Evolutionary conservation across 148 eudicot species (phyloP).

Genomic region (Bassia scoparia): DNA sequence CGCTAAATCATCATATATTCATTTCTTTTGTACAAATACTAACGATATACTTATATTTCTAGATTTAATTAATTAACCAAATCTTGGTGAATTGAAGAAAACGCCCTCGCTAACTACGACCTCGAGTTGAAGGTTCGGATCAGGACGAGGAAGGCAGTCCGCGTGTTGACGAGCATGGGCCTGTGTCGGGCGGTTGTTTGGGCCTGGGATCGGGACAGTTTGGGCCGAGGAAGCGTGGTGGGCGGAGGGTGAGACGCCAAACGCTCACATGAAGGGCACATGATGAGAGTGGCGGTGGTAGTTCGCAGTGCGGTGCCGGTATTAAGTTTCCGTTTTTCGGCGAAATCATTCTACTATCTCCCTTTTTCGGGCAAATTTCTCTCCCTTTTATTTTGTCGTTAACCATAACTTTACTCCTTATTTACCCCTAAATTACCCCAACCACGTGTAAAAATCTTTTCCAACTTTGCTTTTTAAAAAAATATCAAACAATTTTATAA

Average conservation of each 20-base stretch:
- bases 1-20: constrained; percentile 10
- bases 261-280: constrained; percentile 81
- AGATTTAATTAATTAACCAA: constrained; percentile 12
- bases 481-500: too few relatives aligned
- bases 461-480: too few relatives aligned
- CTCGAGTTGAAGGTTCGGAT: constrained; percentile 36
- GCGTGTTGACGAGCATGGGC: constrained; percentile 44
- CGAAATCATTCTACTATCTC: too few relatives aligned
- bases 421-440: too few relatives aligned
- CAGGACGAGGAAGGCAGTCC: constrained; percentile 34
- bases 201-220: constrained; percentile 6
- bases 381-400: too few relatives aligned
- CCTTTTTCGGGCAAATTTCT: too few relatives aligned
- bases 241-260: constrained; percentile 45
- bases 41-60: not conserved
- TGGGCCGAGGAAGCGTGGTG: not conserved
- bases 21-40: too few relatives aligned
- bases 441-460: too few relatives aligned
- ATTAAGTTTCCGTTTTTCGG: too few relatives aligned
- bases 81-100: constrained; percentile 21
- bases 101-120: constrained; percentile 25
- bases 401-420: too few relatives aligned
- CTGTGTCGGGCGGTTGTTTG: constrained; percentile 20
- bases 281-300: constrained; percentile 80
- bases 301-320: too few relatives aligned